Percentiles rank a stretch among this genome's conserved stretches.
phyloP scores from a whole-genome alignment of 257 asterid genomes.

The Perilla frutescens region DNA sequence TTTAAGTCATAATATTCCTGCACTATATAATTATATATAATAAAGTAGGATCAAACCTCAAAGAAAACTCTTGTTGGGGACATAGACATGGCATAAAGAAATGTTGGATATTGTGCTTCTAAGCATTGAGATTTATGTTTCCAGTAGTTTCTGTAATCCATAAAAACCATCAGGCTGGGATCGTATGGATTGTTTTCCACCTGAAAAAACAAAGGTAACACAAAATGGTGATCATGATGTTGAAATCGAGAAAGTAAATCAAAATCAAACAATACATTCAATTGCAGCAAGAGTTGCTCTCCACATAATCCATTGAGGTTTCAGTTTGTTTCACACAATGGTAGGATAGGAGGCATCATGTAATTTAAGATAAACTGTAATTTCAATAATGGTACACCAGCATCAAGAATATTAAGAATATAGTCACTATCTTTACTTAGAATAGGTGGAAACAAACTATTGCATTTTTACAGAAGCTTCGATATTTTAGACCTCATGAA shows the following conservation, averaged over 20 bases:
- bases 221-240: not conserved
- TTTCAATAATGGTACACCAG: not conserved
- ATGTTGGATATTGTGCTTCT: conserved; percentile 86
- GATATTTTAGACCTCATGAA: not conserved
- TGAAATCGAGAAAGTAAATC: conserved; percentile 10
- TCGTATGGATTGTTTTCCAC: conserved; percentile 97
- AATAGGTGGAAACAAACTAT: not conserved
- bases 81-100: conserved; percentile 98
- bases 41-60: conserved; percentile 58
- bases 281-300: conserved; percentile 6
- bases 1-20: not conserved
- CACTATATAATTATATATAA: not conserved
- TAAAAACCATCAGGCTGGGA: conserved; percentile 94
- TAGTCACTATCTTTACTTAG: not conserved
- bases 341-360: not conserved
- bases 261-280: not conserved
- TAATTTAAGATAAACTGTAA: not conserved
- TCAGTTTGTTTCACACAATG: not conserved
- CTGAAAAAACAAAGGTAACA: conserved; percentile 43
- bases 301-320: not conserved
- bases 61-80: conserved; percentile 87
- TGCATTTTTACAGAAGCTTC: not conserved
- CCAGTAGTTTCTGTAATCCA: conserved; percentile 92
- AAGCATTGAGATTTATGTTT: conserved; percentile 50
- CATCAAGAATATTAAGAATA: conserved; percentile 9